phyloP scores from a whole-genome alignment of 2,329 filamentous ascomycete genomes.

The Akanthomyces uredinophilus region DNA sequence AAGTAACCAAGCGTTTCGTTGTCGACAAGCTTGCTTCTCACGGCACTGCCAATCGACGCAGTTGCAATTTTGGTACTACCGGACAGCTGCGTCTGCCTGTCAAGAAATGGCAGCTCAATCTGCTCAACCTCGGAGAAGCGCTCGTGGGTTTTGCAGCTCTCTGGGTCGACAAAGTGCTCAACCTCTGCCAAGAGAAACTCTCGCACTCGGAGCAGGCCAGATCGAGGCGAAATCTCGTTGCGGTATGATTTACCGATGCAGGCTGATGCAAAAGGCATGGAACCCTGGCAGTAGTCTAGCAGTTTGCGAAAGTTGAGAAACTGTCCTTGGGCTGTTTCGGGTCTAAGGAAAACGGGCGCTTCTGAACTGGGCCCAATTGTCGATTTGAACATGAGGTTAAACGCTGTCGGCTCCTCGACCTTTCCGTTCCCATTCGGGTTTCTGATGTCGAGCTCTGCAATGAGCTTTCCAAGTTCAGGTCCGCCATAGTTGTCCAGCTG shows the following conservation, averaged over 20 bases:
- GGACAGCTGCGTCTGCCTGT: conserved; percentile 55
- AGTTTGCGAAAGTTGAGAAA: conserved; percentile 65
- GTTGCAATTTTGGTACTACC: conserved; percentile 53
- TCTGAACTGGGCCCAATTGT: conserved; percentile 62
- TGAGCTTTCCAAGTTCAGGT: conserved; percentile 56
- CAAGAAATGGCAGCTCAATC: conserved; percentile 55
- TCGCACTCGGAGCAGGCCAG: conserved; percentile 60
- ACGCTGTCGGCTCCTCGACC: conserved; percentile 56
- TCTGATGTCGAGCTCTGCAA: conserved; percentile 60
- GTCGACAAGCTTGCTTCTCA: conserved; percentile 55
- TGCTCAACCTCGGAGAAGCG: conserved; percentile 58
- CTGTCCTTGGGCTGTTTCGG: conserved; percentile 65
- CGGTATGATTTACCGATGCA: conserved; percentile 67
- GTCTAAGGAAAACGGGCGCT: conserved; percentile 56
- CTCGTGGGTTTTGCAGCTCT: conserved; percentile 57
- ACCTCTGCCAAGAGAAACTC: conserved; percentile 68
- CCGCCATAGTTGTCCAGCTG: conserved; percentile 61
- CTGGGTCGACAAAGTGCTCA: conserved; percentile 64
- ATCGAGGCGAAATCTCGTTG: conserved; percentile 63
- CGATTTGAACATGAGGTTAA: conserved; percentile 69
- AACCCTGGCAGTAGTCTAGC: conserved; percentile 62
- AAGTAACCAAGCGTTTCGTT: conserved; percentile 69
- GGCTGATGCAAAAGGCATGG: conserved; percentile 66
- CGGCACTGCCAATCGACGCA: conserved; percentile 58
- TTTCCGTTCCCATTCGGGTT: conserved; percentile 58